These are phyloP conservation scores for Solanum chiquidenum DNA, from an alignment of 257 asterid genomes.

Conservation along the genomic window DNA sequence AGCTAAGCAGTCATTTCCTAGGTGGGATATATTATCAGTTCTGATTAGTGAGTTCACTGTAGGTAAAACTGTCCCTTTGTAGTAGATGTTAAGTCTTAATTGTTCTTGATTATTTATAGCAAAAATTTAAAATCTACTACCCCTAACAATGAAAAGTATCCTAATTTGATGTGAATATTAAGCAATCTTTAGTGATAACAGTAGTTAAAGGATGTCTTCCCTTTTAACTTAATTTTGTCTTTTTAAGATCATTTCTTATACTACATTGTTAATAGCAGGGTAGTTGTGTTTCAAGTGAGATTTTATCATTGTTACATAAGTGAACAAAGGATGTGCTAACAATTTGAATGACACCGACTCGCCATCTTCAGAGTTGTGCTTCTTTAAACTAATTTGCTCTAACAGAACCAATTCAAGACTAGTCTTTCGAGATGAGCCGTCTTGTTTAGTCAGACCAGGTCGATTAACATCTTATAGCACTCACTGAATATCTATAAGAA, in stretches of 20 bases:
- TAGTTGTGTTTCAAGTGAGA: background rate
- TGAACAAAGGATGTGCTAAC: background rate
- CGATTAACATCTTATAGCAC: background rate
- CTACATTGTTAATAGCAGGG: background rate
- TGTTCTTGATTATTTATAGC: background rate
- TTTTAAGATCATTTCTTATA: background rate
- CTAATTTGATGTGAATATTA: background rate
- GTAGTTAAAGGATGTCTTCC: background rate
- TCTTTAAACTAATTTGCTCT: background rate
- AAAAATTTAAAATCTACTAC: background rate
- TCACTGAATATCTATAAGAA: background rate
- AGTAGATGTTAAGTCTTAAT: background rate
- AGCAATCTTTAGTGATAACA: background rate
- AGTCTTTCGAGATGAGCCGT: background rate
- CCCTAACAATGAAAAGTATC: background rate
- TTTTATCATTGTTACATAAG: background rate
- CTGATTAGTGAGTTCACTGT: background rate
- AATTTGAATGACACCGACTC: background rate
- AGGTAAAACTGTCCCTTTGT: background rate
- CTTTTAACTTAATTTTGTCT: background rate
- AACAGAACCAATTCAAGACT: background rate
- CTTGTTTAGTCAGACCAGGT: background rate
- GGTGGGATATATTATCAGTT: slow-evolving; percentile 17
- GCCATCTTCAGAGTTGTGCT: background rate
- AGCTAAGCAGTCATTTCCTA: slow-evolving; percentile 18